These are phyloP conservation scores for Trametes polyzona DNA, from an alignment of 1,284 basidiomycete species.

Conservation along the genomic window DNA sequence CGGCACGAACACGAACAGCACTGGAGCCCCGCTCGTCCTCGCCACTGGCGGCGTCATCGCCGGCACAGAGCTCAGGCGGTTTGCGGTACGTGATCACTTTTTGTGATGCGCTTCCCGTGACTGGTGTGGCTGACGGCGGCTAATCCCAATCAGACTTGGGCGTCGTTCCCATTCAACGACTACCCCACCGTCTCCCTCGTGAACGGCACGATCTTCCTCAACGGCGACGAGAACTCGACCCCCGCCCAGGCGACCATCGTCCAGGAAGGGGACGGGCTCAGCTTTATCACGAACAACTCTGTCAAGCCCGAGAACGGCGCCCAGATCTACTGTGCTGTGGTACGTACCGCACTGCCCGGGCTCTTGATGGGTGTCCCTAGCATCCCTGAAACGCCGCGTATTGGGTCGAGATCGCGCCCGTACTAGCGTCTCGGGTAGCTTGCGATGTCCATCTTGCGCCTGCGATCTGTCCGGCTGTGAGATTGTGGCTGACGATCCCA, in stretches of 20 bases:
- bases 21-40: conserved; percentile 30
- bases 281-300: conserved; percentile 22
- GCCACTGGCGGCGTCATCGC: conserved; percentile 24
- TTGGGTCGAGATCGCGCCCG: not conserved
- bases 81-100: conserved; percentile 20
- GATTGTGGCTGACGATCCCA: not conserved
- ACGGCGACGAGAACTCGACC: conserved; percentile 8
- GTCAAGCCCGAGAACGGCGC: conserved; percentile 20
- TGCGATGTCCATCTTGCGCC: not conserved
- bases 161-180: conserved; percentile 29
- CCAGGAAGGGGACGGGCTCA: conserved; percentile 12
- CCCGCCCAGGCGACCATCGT: conserved; percentile 18
- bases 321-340: conserved; percentile 32
- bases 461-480: not conserved
- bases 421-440: too few relatives aligned
- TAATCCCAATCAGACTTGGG: conserved; percentile 24
- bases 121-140: not conserved
- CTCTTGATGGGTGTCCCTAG: too few relatives aligned
- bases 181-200: conserved; percentile 28
- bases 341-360: conserved; percentile 19
- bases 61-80: conserved; percentile 22
- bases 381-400: not conserved
- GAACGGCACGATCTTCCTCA: conserved; percentile 25
- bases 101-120: not conserved
- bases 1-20: conserved; percentile 28